Evolutionary conservation across 768 basidiomycete species (phyloP).

Genomic region (Suillus discolor): DNA sequence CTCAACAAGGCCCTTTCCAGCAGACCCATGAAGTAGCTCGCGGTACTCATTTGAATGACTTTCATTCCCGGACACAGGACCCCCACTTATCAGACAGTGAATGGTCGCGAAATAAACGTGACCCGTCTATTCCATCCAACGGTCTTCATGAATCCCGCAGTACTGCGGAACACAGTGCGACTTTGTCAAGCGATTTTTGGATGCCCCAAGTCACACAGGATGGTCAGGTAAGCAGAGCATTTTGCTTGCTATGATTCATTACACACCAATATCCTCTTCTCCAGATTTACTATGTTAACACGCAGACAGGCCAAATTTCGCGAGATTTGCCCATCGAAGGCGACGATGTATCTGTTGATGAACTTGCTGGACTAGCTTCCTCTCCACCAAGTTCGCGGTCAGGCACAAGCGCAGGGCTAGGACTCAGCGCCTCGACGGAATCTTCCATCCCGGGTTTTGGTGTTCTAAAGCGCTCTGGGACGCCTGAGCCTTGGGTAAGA

Average conservation of each 20-base stretch:
- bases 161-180: constrained; percentile 28
- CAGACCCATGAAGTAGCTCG: constrained; percentile 18
- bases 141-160: constrained; percentile 36
- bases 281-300: constrained; percentile 95
- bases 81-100: constrained; percentile 43
- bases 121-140: constrained; percentile 37
- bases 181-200: constrained; percentile 80
- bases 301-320: constrained; percentile 79
- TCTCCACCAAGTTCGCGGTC: constrained; percentile 60
- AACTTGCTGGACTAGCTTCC: constrained; percentile 56
- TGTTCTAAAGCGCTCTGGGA: constrained; percentile 55
- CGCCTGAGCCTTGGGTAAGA: constrained; percentile 83
- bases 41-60: constrained; percentile 17
- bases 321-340: constrained; percentile 81
- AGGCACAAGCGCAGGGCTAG: constrained; percentile 54
- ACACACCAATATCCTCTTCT: not conserved
- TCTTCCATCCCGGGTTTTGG: constrained; percentile 58
- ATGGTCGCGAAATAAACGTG: constrained; percentile 39
- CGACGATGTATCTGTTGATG: constrained; percentile 65
- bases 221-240: constrained; percentile 68
- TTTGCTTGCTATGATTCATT: constrained; percentile 1
- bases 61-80: constrained; percentile 22
- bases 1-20: constrained; percentile 16
- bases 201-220: constrained; percentile 81
- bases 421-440: constrained; percentile 41